Evolutionary conservation across 208 protist species (phyloP), one percentile per base, ranked within the genome.

Genomic region (Acanthamoeba lenticulata): DNA sequence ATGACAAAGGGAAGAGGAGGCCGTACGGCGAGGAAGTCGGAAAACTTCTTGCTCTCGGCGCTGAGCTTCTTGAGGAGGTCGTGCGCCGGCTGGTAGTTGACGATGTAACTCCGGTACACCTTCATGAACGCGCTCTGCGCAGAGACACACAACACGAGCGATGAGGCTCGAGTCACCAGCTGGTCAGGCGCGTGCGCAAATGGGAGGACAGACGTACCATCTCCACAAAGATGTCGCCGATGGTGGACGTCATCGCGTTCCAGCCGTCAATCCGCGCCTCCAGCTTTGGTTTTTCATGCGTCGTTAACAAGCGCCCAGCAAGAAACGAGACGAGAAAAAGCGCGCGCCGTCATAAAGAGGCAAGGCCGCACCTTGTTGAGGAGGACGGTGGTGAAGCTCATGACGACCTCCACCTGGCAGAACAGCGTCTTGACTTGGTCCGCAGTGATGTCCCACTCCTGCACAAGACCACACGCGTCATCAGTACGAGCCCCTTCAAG

Each of bases 201-300:
- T 19, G 34, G 40, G 27, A 36, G 6, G 15, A 27, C 7, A 79
- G 0, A 40, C 32, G 40, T 27, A 92, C 86, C 86, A 92, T 92
- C 40, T 92, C 62, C 40, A 92, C 32, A 40, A 92, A 92, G 57
- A 92, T 92, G 40, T 92, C 86, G 29, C 86, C 86, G 9, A 92
- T 65, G 3, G 45, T 74, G 2, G 65, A 65, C 13, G 86, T 57
- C 7, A 40, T 1, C 27, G 36, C 86, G 34, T 92, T 92, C 86
- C 86, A 92, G 21, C 40, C 57, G 34, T 92, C 86, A 1, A 74
- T 86, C 86, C 86, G 69, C 27, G 36, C 57, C 40, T 92, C 86
- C 86, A 92, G 74, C 32, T 92, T 44, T 29, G n/a, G n/a, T n/a
- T n/a, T n/a, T n/a, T n/a, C n/a, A n/a, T n/a, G n/a, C n/a, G n/a